Evolutionary conservation across 2,329 filamentous ascomycete genomes (phyloP).

Genomic region (Fusarium chlamydosporum): DNA sequence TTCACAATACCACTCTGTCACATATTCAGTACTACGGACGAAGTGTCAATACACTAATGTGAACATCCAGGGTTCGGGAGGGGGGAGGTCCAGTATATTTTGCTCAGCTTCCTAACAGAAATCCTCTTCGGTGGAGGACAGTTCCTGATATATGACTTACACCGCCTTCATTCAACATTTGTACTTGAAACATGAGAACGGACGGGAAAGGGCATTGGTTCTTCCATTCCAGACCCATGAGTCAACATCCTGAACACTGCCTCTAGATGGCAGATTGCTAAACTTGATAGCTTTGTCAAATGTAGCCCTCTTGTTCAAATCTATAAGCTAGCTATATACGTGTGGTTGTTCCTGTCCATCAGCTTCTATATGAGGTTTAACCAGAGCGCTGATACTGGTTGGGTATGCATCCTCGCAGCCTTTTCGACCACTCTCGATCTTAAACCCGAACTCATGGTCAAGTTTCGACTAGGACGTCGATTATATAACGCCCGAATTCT

Average conservation of each 20-base stretch:
- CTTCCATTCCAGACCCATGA: background rate
- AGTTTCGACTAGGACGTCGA: slow-evolving; percentile 17
- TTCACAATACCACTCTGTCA: background rate
- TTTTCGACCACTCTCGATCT: background rate
- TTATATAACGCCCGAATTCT: slow-evolving; percentile 2
- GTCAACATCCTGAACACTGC: too few species aligned
- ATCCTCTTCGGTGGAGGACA: background rate
- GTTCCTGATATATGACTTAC: background rate
- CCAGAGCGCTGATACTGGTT: too few species aligned
- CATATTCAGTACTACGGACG: background rate
- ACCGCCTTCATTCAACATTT: background rate
- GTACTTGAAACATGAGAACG: background rate
- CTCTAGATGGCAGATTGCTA: too few species aligned
- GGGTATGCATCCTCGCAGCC: too few species aligned
- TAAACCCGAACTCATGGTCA: slow-evolving; percentile 18
- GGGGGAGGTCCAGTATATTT: background rate
- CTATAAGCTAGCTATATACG: too few species aligned
- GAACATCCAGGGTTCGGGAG: slow-evolving; percentile 2
- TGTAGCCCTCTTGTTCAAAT: too few species aligned
- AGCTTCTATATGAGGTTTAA: too few species aligned
- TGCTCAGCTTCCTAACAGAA: background rate
- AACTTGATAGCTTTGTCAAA: too few species aligned
- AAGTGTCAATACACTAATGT: background rate
- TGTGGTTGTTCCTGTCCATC: too few species aligned
- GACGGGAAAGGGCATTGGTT: background rate